Evolutionary conservation across 306 rosid genomes (phyloP), one percentile per base, ranked within the genome.

Genomic region (Begonia loranthoides): DNA sequence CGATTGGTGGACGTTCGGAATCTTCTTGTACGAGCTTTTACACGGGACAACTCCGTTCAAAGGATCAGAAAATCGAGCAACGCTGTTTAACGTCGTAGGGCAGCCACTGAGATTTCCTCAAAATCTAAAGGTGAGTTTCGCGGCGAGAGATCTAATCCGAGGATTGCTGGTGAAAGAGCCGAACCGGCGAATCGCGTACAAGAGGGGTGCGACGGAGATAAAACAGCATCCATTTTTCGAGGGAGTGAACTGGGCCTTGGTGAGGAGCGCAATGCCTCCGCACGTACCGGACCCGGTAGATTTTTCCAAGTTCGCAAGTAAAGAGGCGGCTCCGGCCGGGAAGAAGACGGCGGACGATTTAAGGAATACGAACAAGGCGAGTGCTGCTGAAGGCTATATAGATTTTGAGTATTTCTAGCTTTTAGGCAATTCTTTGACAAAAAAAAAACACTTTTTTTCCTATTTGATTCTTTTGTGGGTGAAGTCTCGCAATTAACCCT

Each of bases 1-100:
- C 10, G 82, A 76, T 28, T 72, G 78, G 82, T 76, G 82, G 82
- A 76, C 82, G 11, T 68, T 72, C 6, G 82, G 82, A 21, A 76
- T 76, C 47, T 76, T 76, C 68, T 52, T 76, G 62, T 67, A 76
- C 7, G 82, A 76, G 59, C 51, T 76, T 1, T 56, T 76, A 6
- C 69, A 72, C 10, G 75, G 82, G 6, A 72, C 64, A 10, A 76
- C 82, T 2, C 82, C 82, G 10, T 76, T 76, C 65, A 76, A 76
- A 65, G 82, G 82, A n/a, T 57, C 61, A 13, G 61, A 50, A 21
- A 57, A 57, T 12, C 28, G 62, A 24, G 62, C 62, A 9, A 58
- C 62, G 2, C 53, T 58, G 28, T 47, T 46, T 24, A 58, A 58
- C n/a, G 62, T 58, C 12, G 62, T 58, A 6, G 62, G 52, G 4